Percentiles rank a stretch among this genome's conserved stretches.
These are phyloP conservation scores for Rhododendron ovatum DNA, from an alignment of 148 eudicot genomes.

Conservation along the genomic window DNA sequence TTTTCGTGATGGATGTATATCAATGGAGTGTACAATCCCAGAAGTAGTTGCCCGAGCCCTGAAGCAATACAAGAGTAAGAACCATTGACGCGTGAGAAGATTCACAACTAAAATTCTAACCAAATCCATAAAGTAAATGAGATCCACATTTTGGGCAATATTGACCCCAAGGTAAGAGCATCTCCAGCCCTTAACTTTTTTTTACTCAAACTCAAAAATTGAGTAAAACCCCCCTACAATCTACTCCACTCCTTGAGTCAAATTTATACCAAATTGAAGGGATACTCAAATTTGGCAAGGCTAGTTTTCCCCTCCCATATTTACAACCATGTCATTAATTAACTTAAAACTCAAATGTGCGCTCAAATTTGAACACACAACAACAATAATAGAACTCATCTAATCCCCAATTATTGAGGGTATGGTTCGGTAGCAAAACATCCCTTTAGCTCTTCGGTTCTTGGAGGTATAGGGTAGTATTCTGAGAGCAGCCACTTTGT, in stretches of 20 bases:
- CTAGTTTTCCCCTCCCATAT: not conserved
- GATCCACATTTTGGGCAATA: not conserved
- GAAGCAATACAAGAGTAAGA: conserved; percentile 10
- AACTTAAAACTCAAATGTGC: not conserved
- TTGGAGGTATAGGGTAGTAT: no score
- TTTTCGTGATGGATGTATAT: conserved; percentile 86
- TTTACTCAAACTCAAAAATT: not conserved
- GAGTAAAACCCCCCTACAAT: not conserved
- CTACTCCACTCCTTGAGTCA: not conserved
- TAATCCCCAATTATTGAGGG: no score
- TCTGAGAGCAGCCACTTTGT: no score
- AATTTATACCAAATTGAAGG: not conserved
- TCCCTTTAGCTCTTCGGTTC: no score
- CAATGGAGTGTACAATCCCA: conserved; percentile 84
- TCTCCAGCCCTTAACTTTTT: not conserved
- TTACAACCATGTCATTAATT: not conserved
- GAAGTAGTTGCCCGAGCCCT: conserved; percentile 55
- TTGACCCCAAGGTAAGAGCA: not conserved
- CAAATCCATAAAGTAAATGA: not conserved
- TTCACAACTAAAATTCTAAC: not conserved
- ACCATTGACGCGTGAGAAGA: not conserved
- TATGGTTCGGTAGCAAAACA: no score
- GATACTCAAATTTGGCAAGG: not conserved
- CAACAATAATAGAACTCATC: no score
- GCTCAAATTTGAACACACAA: not conserved